Percentiles rank a stretch among this genome's conserved stretches.
phyloP scores from a whole-genome alignment of 257 asterid genomes.

The Solanum clarkiae region DNA sequence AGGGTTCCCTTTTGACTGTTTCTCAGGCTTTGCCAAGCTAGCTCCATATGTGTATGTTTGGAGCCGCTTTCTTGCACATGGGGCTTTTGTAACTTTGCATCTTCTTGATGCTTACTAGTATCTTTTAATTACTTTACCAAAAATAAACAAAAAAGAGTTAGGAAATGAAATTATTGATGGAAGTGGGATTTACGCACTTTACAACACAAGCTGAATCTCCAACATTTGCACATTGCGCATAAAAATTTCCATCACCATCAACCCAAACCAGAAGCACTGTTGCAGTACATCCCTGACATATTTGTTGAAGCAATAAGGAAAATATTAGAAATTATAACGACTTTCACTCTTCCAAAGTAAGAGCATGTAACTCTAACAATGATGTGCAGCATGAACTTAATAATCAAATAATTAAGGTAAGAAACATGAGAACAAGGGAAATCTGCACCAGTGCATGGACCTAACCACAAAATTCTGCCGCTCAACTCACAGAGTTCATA shows the following conservation, averaged over 20 bases:
- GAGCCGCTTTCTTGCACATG: too few species aligned
- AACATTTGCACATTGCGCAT: slow-evolving; percentile 89
- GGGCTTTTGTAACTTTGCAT: too few species aligned
- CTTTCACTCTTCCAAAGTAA: not conserved
- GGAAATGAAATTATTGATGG: slow-evolving; percentile 2
- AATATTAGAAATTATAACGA: not conserved
- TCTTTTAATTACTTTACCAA: too few species aligned
- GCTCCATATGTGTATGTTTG: too few species aligned
- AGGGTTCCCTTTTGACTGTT: too few species aligned
- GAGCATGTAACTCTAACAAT: not conserved
- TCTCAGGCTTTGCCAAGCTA: too few species aligned
- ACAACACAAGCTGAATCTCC: slow-evolving; percentile 95
- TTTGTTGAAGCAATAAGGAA: slow-evolving; percentile 6
- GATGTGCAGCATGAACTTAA: not conserved
- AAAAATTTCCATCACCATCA: slow-evolving; percentile 48
- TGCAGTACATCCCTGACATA: slow-evolving; percentile 95
- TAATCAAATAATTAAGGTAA: not conserved
- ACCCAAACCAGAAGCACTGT: slow-evolving; percentile 90
- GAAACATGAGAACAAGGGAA: not conserved
- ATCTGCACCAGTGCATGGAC: not conserved
- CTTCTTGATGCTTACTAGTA: too few species aligned
- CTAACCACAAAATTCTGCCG: not conserved
- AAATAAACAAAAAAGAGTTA: not conserved
- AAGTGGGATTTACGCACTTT: slow-evolving; percentile 41
- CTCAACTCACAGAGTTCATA: not conserved